Base-by-base conservation (phyloP, 106 monocot genomes). In the Dendrobium officinale region DNA sequence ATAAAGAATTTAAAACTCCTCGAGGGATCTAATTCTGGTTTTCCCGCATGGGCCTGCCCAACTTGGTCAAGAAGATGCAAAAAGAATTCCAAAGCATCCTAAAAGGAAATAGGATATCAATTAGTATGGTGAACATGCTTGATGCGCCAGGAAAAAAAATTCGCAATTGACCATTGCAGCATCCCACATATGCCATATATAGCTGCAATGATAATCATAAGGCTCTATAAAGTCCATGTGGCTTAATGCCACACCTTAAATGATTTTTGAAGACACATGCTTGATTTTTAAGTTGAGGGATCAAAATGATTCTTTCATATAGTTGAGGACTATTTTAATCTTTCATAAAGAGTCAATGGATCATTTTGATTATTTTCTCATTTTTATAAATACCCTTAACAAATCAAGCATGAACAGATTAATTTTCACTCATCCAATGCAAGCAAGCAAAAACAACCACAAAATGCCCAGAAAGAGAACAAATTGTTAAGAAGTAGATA, bases 81-180 rank as follows among this genome's bases (percentile, higher is more conserved):
- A 56, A 95, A 98, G 75, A 95, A 98, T 77, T 98, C 97, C 84
- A 98, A 73, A 0, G 97, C 97, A 87, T 98, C 97, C 97, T 98
- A 64, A 24, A 81, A 82, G 11, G 11, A 49, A 47, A 48, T 6
- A 31, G 24, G 3, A 51, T 49, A 27, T 47, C 43, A 18, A 42
- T 42, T 44, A 74, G 19, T n/a, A 6, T 44, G 19, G 6, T 44
- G 0, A 74, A 70, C 43, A 74, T 74, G 42, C 74, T 74, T 74
- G 43, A 20, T 74, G 43, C 8, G 4, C 4, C 41, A 41, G 17
- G 1, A 67, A 29, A 37, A 67, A 26, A 67, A 9, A 29, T 67
- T 24, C 31, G 41, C 5, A 19, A 42, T 42, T 41, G 20, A 42
- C 4, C 10, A 0, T 29, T 5, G 11, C 13, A 37, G 40, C 29